Conservation (phyloP, 108 stramenopile genomes). For the Seminavis robusta region DNA sequence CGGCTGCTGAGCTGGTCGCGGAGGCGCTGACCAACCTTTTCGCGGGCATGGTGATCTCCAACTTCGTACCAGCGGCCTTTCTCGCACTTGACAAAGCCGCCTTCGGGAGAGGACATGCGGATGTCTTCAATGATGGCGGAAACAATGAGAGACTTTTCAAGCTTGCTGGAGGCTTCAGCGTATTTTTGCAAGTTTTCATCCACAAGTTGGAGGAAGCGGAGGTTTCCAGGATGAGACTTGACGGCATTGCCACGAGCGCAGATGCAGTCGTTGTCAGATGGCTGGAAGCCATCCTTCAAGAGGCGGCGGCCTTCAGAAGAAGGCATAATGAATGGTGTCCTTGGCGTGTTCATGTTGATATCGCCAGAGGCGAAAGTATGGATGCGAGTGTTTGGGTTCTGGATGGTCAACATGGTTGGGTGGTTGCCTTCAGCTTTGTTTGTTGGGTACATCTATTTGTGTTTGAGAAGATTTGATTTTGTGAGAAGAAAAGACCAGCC, state of each 20-base stretch:
- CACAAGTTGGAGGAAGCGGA: conserved; percentile 1
- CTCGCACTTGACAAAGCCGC: conserved; percentile 9
- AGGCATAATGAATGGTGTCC: no score
- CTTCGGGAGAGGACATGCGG: not conserved
- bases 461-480: no score
- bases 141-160: conserved; percentile 2
- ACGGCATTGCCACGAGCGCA: conserved; percentile 8
- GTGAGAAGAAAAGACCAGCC: no score
- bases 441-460: no score
- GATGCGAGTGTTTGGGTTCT: no score
- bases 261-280: not conserved
- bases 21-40: conserved; percentile 14
- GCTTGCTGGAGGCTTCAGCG: not conserved
- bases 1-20: conserved; percentile 4
- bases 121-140: conserved; percentile 6
- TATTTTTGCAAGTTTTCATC: conserved; percentile 1
- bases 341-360: no score
- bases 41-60: conserved; percentile 5
- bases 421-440: no score
- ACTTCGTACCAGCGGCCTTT: conserved; percentile 11
- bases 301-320: no score
- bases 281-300: not conserved
- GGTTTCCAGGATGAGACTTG: conserved; percentile 11
- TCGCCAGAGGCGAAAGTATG: no score
- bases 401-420: no score